Evolutionary conservation across 2,329 filamentous ascomycete species (phyloP).

Genomic region (Stagonosporopsis chrysanthemi): DNA sequence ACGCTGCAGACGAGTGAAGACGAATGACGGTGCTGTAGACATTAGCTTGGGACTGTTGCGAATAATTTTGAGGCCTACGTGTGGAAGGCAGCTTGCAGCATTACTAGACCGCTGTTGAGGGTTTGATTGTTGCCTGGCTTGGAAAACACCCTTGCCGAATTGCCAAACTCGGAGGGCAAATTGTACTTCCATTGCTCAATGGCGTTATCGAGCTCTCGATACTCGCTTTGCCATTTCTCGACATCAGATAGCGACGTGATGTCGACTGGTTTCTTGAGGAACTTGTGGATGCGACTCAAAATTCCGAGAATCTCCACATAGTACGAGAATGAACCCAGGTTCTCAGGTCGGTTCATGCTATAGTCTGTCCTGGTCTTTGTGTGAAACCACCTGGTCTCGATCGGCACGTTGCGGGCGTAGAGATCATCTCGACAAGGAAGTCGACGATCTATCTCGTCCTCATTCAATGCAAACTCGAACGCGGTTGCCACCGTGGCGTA

Average conservation of each 20-base stretch:
- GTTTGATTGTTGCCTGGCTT: constrained; percentile 68
- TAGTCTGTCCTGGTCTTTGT: constrained; percentile 62
- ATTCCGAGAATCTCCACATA: constrained; percentile 91
- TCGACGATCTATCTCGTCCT: constrained; percentile 87
- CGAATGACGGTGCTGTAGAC: constrained; percentile 75
- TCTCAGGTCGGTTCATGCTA: constrained; percentile 74
- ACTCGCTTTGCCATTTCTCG: constrained; percentile 86
- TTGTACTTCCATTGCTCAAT: constrained; percentile 84
- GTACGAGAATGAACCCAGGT: constrained; percentile 86
- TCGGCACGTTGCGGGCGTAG: constrained; percentile 81
- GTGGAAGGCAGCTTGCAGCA: constrained; percentile 89
- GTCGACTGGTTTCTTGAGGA: constrained; percentile 87
- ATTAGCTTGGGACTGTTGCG: constrained; percentile 26
- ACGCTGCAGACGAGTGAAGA: constrained; percentile 89
- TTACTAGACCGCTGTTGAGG: constrained; percentile 84
- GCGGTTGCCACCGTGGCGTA: constrained; percentile 91
- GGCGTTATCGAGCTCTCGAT: constrained; percentile 82
- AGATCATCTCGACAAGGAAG: constrained; percentile 87
- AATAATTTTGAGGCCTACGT: constrained; percentile 62
- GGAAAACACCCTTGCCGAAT: constrained; percentile 78
- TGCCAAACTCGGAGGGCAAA: constrained; percentile 82
- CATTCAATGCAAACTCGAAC: constrained; percentile 88
- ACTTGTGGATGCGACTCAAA: constrained; percentile 84
- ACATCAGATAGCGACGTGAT: constrained; percentile 85
- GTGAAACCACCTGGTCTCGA: constrained; percentile 84